phyloP scores from a whole-genome alignment of 257 asterid genomes.

The Primulina tabacum region DNA sequence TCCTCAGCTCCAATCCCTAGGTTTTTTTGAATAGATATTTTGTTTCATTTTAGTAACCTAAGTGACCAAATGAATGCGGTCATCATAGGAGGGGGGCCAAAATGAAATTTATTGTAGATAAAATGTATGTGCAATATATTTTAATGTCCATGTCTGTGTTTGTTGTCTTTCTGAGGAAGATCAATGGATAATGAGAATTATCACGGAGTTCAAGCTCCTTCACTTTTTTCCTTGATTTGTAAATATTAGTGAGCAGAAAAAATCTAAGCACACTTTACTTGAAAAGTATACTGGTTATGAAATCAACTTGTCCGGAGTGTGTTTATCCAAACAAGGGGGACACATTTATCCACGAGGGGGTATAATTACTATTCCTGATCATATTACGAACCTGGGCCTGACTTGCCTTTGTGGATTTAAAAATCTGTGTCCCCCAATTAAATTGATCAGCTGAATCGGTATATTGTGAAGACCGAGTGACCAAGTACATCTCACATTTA shows the following conservation, averaged over 20 bases:
- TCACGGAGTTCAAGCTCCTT: not conserved
- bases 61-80: no score
- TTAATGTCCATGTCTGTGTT: not conserved
- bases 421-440: not conserved
- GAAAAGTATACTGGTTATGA: not conserved
- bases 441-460: not conserved
- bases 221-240: not conserved
- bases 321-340: not conserved
- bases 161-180: not conserved
- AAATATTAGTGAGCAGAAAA: not conserved
- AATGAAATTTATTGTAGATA: not conserved
- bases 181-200: not conserved
- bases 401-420: not conserved
- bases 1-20: not conserved
- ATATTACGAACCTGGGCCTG: not conserved
- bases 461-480: not conserved
- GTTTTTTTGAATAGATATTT: no score
- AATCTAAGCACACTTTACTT: not conserved
- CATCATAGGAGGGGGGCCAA: no score
- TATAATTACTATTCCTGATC: not conserved
- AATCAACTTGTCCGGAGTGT: not conserved
- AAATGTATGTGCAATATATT: not conserved
- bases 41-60: no score
- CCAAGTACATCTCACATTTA: not conserved
- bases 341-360: not conserved